Evolutionary conservation across 106 monocot species (phyloP).

Genomic region (Allium sativum): DNA sequence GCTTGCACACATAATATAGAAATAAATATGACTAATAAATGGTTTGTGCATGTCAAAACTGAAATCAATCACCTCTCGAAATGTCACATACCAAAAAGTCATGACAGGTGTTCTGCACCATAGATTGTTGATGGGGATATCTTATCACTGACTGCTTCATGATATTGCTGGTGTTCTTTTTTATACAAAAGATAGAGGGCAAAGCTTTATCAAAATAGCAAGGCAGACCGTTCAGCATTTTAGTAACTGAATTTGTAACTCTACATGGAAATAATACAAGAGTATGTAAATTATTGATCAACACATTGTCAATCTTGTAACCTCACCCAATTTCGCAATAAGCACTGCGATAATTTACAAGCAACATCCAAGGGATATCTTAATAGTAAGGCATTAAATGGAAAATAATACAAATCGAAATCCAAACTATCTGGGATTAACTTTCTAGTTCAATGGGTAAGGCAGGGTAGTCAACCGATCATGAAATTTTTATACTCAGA

Average conservation of each 20-base stretch:
- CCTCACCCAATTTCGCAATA: no score
- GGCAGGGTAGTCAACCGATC: no score
- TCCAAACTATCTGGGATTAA: no score
- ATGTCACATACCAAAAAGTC: conserved; percentile 69
- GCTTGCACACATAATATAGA: not conserved
- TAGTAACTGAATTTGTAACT: conserved; percentile 66
- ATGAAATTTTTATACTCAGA: no score
- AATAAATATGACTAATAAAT: not conserved
- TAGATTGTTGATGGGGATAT: conserved; percentile 77
- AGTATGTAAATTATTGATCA: not conserved
- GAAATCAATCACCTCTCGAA: no score
- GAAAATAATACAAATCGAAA: no score
- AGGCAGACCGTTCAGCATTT: conserved; percentile 81
- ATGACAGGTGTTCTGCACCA: conserved; percentile 90
- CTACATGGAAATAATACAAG: conserved; percentile 17
- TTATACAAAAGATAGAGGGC: conserved; percentile 73
- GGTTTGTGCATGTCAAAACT: not conserved
- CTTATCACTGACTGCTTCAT: conserved; percentile 54
- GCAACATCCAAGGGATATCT: no score
- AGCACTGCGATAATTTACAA: no score
- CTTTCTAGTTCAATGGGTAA: no score
- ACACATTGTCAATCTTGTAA: not conserved
- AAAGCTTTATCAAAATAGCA: conserved; percentile 98
- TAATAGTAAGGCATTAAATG: no score
- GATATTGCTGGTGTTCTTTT: conserved; percentile 78